Base-by-base conservation (phyloP, 345 rosid genomes). In the Eucalyptus curtisii region DNA sequence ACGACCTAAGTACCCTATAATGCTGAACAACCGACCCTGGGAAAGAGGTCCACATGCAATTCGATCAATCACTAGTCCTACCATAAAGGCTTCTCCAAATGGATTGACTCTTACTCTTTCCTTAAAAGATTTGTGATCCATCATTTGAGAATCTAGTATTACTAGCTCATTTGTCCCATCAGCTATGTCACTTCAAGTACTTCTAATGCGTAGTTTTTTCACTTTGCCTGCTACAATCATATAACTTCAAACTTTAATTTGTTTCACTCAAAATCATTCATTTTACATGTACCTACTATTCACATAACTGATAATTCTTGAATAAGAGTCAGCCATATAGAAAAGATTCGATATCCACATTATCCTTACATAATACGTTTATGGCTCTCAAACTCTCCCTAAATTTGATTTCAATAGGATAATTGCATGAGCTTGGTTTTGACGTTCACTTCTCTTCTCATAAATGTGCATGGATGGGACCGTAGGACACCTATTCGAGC, bases 241-340 rank as follows among this genome's bases (percentile, higher is more conserved):
- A 27, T 3, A 4, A 61, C 1, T 61, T 61, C 2, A 30, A 27
- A 27, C 2, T 61, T 0, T 13, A 27, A 61, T 27, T 61, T 30
- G 31, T 1, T 61, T 61, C 68, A 6, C 31, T 61, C 31, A 30
- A 13, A 61, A 61, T 61, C 68, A 61, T 30, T 27, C 57, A 61
- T 27, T 52, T 52, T 13, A 61, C 68, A 61, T 30, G 9, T 30
- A 13, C 68, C 4, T 13, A 61, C 17, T 30, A 2, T 61, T 61
- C 16, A 61, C 31, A 61, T 0, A 61, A 4, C 7, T 61, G 31
- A 61, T 61, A 7, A 61, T 61, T 61, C 68, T 1, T 0, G 0
- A 30, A 61, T 7, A 27, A 61, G 16, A 61, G 68, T 61, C 1
- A 30, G 33, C 33, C 33, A 61, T 30, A 13, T 0, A 61, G 16